Evolutionary conservation across 352 stramenopile genomes (phyloP), one percentile per base, ranked within the genome.

Genomic region (Pythium utonaiense): DNA sequence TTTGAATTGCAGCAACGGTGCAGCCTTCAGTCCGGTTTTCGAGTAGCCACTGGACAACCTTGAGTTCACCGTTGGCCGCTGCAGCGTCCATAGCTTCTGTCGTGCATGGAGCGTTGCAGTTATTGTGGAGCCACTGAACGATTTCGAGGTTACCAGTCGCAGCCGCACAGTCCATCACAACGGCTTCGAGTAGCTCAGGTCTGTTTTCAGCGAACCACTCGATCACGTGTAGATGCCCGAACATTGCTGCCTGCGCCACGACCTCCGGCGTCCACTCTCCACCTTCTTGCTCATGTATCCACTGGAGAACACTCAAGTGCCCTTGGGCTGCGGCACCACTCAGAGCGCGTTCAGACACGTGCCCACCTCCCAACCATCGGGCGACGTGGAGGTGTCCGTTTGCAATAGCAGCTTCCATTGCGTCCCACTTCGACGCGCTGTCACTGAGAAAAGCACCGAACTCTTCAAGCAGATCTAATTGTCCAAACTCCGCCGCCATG

Each of bases 71-170:
- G n/a, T 62, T 54, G 9, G 62, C 40, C 1, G 67, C 67, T 6
- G 67, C 67, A 22, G 64, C 45, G 57, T 74, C 67, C 36, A 74
- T 71, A 28, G 67, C 67, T 45, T 65, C 42, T 17, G 62, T 55
- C 0, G 62, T 64, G 33, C 62, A 70, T 22, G 62, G 62, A 60
- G 67, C 62, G 14, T 62, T 38, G 19, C 66, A 55, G 33, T 71
- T 50, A 6, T 21, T 12, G 19, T 74, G 57, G 24, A 74, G 67
- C 67, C 67, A 74, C 42, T 67, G 24, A 21, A 71, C 48, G 28
- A 71, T 58, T 10, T 54, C 53, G 8, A 71, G 28, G n/a, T 64
- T 30, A 1, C 64, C 64, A 13, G 48, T 34, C 22, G 44, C 40
- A 7, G 64, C 58, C 7, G 64, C 64, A 36, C 50, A 51, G 40